Conservation (phyloP, 257 asterid species). For the Orobanche coerulescens region DNA sequence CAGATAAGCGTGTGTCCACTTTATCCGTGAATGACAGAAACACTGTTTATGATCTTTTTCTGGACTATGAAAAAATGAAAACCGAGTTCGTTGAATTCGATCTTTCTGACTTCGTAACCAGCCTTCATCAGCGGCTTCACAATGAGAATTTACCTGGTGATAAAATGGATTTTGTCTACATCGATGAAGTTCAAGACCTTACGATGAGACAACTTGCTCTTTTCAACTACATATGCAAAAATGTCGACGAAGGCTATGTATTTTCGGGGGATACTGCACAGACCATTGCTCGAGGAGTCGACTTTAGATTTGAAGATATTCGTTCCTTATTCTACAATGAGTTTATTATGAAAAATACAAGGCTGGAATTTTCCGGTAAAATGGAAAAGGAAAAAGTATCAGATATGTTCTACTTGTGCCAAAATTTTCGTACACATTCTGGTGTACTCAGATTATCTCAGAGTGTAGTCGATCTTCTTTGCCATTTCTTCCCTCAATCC, state of each 20-base stretch:
- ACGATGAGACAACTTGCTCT: slow-evolving; percentile 35
- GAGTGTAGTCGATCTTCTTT: slow-evolving; percentile 49
- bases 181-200: slow-evolving; percentile 75
- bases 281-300: slow-evolving; percentile 55
- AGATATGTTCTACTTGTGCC: slow-evolving; percentile 35
- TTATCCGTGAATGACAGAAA: slow-evolving; percentile 31
- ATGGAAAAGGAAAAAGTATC: slow-evolving; percentile 52
- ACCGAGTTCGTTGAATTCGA: slow-evolving; percentile 43
- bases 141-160: slow-evolving; percentile 31
- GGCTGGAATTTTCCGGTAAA: slow-evolving; percentile 14
- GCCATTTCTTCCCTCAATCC: slow-evolving; percentile 48
- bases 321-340: slow-evolving; percentile 48
- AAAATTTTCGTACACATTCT: slow-evolving; percentile 60
- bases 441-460: slow-evolving; percentile 59
- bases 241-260: slow-evolving; percentile 53
- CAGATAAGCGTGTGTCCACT: slow-evolving; percentile 35
- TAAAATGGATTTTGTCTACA: slow-evolving; percentile 61
- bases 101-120: slow-evolving; percentile 58
- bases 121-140: slow-evolving; percentile 42
- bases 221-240: slow-evolving; percentile 37
- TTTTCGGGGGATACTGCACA: slow-evolving; percentile 71
- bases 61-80: slow-evolving; percentile 56
- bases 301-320: slow-evolving; percentile 62
- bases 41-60: slow-evolving; percentile 41
- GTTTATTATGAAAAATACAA: slow-evolving; percentile 31